phyloP scores from a whole-genome alignment of 148 eudicot species.

The Dysphania ambrosioides region DNA sequence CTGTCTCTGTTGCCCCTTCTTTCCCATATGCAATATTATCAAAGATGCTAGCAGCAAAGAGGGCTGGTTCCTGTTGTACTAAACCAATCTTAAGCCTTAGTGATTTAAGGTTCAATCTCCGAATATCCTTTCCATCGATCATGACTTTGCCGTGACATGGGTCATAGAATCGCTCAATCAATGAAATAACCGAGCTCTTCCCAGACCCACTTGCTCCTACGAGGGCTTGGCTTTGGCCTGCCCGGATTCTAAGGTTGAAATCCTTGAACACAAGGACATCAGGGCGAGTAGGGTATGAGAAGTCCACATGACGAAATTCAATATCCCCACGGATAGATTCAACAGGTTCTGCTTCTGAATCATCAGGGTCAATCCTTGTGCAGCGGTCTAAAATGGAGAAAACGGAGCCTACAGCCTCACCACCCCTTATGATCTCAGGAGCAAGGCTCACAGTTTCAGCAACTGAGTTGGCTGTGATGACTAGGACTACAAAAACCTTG shows the following conservation, averaged over 20 bases:
- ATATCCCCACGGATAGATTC: slow-evolving; percentile 83
- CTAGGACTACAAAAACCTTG: slow-evolving; percentile 86
- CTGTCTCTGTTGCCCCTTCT: slow-evolving; percentile 92
- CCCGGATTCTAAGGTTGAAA: slow-evolving; percentile 80
- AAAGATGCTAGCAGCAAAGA: slow-evolving; percentile 84
- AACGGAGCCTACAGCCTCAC: slow-evolving; percentile 88
- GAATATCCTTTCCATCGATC: slow-evolving; percentile 94
- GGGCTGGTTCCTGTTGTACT: slow-evolving; percentile 95
- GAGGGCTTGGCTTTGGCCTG: slow-evolving; percentile 96
- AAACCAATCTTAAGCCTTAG: slow-evolving; percentile 71
- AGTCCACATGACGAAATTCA: slow-evolving; percentile 89
- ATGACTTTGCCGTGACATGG: slow-evolving; percentile 79
- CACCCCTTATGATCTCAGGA: slow-evolving; percentile 93
- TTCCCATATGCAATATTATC: slow-evolving; percentile 93
- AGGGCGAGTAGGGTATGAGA: slow-evolving; percentile 86
- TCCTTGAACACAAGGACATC: slow-evolving; percentile 80
- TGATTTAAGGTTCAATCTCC: slow-evolving; percentile 68
- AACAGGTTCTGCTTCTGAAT: slow-evolving; percentile 71
- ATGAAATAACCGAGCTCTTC: slow-evolving; percentile 81
- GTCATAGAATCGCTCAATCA: slow-evolving; percentile 89
- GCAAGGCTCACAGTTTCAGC: slow-evolving; percentile 98
- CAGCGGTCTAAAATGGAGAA: slow-evolving; percentile 76
- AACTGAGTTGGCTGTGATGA: slow-evolving; percentile 94
- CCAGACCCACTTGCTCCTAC: slow-evolving; percentile 98
- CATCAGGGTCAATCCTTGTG: slow-evolving; percentile 84